phyloP scores from a whole-genome alignment of 2,329 filamentous ascomycete species.

The Verticillium alfalfae region DNA sequence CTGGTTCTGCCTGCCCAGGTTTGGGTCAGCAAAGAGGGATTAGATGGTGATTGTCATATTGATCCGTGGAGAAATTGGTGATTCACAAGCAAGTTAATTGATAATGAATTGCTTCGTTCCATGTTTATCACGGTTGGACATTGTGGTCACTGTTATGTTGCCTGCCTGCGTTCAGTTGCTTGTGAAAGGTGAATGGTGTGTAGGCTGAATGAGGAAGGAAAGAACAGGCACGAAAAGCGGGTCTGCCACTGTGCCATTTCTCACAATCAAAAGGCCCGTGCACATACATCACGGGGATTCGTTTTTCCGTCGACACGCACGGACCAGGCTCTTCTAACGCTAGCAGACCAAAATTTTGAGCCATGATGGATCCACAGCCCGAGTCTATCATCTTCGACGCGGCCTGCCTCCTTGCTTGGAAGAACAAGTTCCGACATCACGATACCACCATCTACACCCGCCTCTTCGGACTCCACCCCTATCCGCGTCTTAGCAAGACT shows the following conservation, averaged over 20 bases:
- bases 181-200: no score
- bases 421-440: background rate
- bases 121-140: no score
- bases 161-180: no score
- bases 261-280: background rate
- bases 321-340: background rate
- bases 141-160: no score
- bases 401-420: background rate
- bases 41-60: background rate
- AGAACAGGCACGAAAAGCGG: no score
- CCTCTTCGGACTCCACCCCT: background rate
- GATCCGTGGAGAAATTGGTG: background rate
- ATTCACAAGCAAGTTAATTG: no score
- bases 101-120: no score
- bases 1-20: conserved; percentile 40
- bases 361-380: conserved; percentile 1
- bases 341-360: conserved; percentile 1
- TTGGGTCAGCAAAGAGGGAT: conserved; percentile 27
- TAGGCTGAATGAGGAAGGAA: no score
- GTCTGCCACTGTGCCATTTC: no score
- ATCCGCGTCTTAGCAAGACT: background rate
- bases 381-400: background rate
- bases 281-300: background rate
- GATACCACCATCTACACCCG: background rate
- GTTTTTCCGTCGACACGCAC: background rate